phyloP scores from a whole-genome alignment of 2,329 filamentous ascomycete genomes.

The Fusarium incarnatum region DNA sequence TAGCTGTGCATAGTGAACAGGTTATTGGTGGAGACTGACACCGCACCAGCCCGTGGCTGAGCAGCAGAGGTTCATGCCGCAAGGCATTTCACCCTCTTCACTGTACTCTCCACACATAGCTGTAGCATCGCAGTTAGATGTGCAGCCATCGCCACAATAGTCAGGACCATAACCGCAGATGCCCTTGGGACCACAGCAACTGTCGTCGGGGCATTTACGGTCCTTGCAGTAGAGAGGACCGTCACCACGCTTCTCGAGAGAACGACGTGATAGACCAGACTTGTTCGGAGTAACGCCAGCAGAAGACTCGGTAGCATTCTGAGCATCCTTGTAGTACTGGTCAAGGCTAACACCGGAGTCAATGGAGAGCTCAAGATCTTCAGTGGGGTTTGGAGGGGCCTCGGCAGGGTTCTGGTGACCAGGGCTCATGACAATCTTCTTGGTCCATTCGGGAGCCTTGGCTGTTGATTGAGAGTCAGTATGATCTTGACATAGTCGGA shows the following conservation, averaged over 20 bases:
- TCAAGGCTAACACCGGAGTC: not conserved
- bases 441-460: conserved; percentile 13
- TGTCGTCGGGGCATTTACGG: not conserved
- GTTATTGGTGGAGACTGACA: too few species aligned
- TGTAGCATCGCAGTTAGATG: conserved; percentile 27
- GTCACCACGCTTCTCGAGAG: conserved; percentile 2
- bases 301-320: not conserved
- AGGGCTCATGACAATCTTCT: not conserved
- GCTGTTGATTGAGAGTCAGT: not conserved
- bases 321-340: conserved; percentile 8
- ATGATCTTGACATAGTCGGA: not conserved
- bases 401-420: conserved; percentile 16
- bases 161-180: conserved; percentile 14
- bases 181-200: not conserved
- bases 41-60: conserved; percentile 5
- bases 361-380: conserved; percentile 4
- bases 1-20: too few species aligned
- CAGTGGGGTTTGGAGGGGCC: not conserved
- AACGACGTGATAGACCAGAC: not conserved
- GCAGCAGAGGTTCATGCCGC: conserved; percentile 18
- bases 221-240: conserved; percentile 19
- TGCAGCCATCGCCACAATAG: conserved; percentile 8
- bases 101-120: conserved; percentile 24
- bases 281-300: not conserved
- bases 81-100: conserved; percentile 15